Evolutionary conservation across 2,329 filamentous ascomycete genomes (phyloP), one percentile per base, ranked within the genome.

Genomic region (Exophiala sp.): DNA sequence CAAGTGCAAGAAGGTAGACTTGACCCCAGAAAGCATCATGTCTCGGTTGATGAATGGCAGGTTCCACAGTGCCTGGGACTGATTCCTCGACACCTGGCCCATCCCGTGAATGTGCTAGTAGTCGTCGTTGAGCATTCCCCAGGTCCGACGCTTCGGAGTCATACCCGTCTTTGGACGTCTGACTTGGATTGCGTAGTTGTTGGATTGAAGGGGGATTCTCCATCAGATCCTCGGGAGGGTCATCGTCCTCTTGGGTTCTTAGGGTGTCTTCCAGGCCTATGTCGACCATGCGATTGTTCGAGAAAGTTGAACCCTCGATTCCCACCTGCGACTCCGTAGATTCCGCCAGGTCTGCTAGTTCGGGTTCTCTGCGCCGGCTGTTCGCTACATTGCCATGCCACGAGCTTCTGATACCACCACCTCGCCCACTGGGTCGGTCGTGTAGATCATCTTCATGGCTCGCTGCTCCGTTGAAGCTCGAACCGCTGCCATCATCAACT

Each of bases 1-100:
- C 89, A 46, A 95, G 72, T 27, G 82, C 82, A 61, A 97, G 93
- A 41, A 95, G 71, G 66, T 90, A 98, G 37, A 96, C 76, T 69
- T 88, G 90, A 2, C 86, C 88, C 76, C 93, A 98, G 70, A 97
- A 95, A 3, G 83, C 76, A 67, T 98, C 93, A 66, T 97, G 88
- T 43, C 79, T 77, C 52, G 88, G 88, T 18, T 86, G 78, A 62
- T 90, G 85, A 43, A 77, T 76, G 9, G 18, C 34, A 37, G 78
- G 71, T 19, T 79, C 73, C 24, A 82, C 73, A 0, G 78, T 73
- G 21, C 75, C 73, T 40, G 79, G 79, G 14, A 77, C 71, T n/a
- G 74, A 77, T 2, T 50, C 44, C 24, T 78, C 76, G 30, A 67
- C 67, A 43, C 73, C 70, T 4, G 75, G 72, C 56, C 73, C 77